Base-by-base conservation (phyloP, 129 eudicot genomes). In the Pulicaria dysenterica region DNA sequence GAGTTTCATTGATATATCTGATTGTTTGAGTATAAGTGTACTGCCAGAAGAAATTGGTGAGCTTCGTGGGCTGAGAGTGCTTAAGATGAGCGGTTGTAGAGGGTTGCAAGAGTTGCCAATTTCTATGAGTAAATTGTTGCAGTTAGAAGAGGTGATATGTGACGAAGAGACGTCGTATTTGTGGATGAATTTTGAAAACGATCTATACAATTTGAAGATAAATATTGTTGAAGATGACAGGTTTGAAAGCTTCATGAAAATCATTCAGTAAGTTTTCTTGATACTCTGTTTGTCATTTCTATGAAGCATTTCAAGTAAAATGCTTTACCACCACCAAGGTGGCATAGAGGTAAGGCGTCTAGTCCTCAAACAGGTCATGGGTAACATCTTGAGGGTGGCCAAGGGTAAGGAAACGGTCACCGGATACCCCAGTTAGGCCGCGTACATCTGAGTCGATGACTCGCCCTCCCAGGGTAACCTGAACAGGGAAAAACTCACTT, bases 91-190 rank as follows among this genome's bases (percentile, higher is more conserved):
- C 10, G 83, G 83, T 36, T 73, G 78, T 14, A 15, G 24, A n/a
- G 79, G 83, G 14, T 59, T 79, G 63, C 56, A 58, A 50, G 74
- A 58, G 19, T 41, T 79, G 71, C 83, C 83, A 8, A 4, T 37
- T 14, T 79, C 79, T n/a, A 16, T 50, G 14, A 40, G 55, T 41
- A 43, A 79, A n/a, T 62, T 79, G 60, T 10, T 4, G n/a, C 43
- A 41, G 70, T 58, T 79, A 17, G 64, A 66, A 49, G 75, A 79
- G 1, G 83, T 79, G 42, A 66, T 51, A 45, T 79, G 83, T 60
- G 83, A 79, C 42, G 83, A 79, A 79, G 83, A 79, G 71, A 79
- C 64, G 6, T 79, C 72, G 11, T 79, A 73, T 43, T 49, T 73
- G 37, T 79, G 83, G 83, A 79, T 50, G 63, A 37, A 49, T 10